Conservation (phyloP, 768 basidiomycete species). For the Serendipita sp. region DNA sequence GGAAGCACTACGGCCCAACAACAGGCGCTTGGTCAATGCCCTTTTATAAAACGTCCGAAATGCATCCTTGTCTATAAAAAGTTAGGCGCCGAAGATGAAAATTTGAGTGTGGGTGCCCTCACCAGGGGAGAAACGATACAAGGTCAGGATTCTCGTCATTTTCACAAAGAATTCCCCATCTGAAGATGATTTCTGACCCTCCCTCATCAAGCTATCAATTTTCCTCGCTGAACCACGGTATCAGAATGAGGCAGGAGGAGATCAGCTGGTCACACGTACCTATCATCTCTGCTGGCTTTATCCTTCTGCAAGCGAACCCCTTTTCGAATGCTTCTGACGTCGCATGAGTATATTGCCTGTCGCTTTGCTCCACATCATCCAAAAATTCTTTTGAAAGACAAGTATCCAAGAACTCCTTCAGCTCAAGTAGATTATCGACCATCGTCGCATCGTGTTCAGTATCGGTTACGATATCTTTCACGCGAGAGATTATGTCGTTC, state of each 20-base stretch:
- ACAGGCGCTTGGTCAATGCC: slow-evolving; percentile 67
- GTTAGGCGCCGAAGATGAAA: neutral
- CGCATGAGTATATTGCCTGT: slow-evolving; percentile 39
- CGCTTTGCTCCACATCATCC: slow-evolving; percentile 30
- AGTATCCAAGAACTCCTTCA: slow-evolving; percentile 43
- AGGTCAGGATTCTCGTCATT: slow-evolving; percentile 47
- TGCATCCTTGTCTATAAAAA: slow-evolving; percentile 59
- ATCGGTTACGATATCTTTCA: slow-evolving; percentile 52
- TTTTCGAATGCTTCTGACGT: slow-evolving; percentile 51
- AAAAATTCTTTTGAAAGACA: slow-evolving; percentile 38
- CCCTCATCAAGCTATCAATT: slow-evolving; percentile 73
- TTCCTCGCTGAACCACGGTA: slow-evolving; percentile 43
- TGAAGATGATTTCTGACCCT: slow-evolving; percentile 56
- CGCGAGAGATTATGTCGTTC: slow-evolving; percentile 16
- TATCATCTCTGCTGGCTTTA: slow-evolving; percentile 84
- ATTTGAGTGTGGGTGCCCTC: neutral
- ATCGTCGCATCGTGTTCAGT: slow-evolving; percentile 50
- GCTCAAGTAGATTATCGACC: slow-evolving; percentile 53
- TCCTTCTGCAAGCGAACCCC: slow-evolving; percentile 52
- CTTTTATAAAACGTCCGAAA: slow-evolving; percentile 88
- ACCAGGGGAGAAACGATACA: slow-evolving; percentile 72
- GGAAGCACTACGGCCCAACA: slow-evolving; percentile 71
- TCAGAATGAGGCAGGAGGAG: neutral
- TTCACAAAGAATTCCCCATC: slow-evolving; percentile 46
- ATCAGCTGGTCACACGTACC: slow-evolving; percentile 10